Base-by-base conservation (phyloP, 192 early-diverging fungal genomes). In the Rhizophagus prolifer region DNA sequence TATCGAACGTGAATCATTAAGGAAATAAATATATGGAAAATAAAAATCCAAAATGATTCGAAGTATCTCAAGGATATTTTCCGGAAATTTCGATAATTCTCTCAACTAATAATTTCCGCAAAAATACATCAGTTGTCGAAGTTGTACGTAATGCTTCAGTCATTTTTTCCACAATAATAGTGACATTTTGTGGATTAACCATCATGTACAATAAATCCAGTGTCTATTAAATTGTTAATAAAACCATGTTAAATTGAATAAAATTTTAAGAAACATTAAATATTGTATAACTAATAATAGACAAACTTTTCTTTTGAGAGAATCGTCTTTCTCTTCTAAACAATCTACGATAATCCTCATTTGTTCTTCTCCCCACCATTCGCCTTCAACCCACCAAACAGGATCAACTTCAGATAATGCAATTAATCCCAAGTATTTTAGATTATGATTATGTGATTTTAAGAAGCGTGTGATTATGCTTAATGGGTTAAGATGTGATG, bases 391-490 rank as follows among this genome's bases (percentile, higher is more conserved):
- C 74, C 74, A 75, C 74, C 74, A 75, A 10, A 65, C 26, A 25
- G 83, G 77, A 16, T 78, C 77, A 21, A 84, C 76, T 26, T 82
- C 78, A 23, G 76, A 82, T 4, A 88, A 77, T 21, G 81, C 79
- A 0, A 75, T 74, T 34, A 88, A 71, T 9, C 87, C 87, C 3
- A 88, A 64, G 54, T 87, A 88, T 36, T 86, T 86, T 30, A 86
- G 73, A 38, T 84, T 88, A 34, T 82, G 84, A 73, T 88, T 88
- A 3, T 75, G 64, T 1, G 87, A 81, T 2, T 81, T 79, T 8
- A 85, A 72, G 68, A 84, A 88, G 25, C 75, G 74, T 2, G 83
- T 58, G 21, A 84, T 84, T 44, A 79, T 38, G 58, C 79, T 41
- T 12, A 84, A 72, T 47, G 83, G 83, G 61, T 82, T 82, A 36